phyloP scores from a whole-genome alignment of 148 eudicot genomes.

The Rhododendron mucronatum region DNA sequence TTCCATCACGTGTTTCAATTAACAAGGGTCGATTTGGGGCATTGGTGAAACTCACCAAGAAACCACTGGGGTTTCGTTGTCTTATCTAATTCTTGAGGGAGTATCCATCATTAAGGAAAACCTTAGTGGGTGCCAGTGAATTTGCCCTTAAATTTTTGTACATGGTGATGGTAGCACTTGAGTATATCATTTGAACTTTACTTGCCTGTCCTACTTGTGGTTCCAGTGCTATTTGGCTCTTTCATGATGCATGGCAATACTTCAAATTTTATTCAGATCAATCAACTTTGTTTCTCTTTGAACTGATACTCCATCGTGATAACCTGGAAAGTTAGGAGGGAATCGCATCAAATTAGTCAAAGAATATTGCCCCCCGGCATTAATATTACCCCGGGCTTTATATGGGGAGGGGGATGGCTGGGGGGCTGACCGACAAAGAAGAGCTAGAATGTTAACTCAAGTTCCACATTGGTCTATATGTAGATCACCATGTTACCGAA shows the following conservation, averaged over 20 bases:
- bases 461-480: neutral
- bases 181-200: neutral
- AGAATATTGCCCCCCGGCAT: neutral
- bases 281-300: neutral
- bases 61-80: neutral
- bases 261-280: neutral
- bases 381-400: neutral
- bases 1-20: no score
- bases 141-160: neutral
- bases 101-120: neutral
- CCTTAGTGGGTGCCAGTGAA: neutral
- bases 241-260: neutral
- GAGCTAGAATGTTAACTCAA: neutral
- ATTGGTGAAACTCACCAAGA: neutral
- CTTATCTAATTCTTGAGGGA: neutral
- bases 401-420: neutral
- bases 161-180: neutral
- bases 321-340: neutral
- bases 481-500: neutral
- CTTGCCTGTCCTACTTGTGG: neutral
- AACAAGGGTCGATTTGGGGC: neutral
- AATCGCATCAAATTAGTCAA: neutral
- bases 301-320: neutral
- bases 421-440: neutral
- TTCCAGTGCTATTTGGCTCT: neutral